Base-by-base conservation (phyloP, 257 asterid genomes). In the Solanum habrochaites region DNA sequence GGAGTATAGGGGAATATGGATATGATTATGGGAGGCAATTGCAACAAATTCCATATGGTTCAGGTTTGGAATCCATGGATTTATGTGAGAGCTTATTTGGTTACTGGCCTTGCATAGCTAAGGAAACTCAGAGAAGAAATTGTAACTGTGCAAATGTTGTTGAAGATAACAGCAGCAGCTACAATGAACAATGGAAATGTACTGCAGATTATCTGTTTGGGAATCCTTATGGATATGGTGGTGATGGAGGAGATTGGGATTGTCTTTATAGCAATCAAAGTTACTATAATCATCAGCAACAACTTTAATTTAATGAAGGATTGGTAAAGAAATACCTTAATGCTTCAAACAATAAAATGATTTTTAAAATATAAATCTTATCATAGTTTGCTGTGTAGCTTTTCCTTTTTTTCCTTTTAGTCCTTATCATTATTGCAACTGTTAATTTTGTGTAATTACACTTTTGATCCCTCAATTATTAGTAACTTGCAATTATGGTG, bases 31-130 rank as follows among this genome's bases (percentile, higher is more conserved):
- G 88, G 32, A 86, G 16, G 81, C 88, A 70, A 67, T 86, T 82
- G 73, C 31, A 86, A 58, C 89, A 89, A n/a, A 71, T 83, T 37
- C 90, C 94, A 6, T 91, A 94, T 86, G 98, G 99, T 52, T 92
- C 95, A 35, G 99, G 98, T 60, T 93, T 94, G 94, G 99, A 96
- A 92, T 74, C 94, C 15, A 31, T 94, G 88, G 98, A 95, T 80
- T 29, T 96, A 11, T 95, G 99, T 90, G 99, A 94, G 2, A 87
- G 91, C 71, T 27, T 96, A 71, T 95, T 96, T 87, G 99, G 99
- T 83, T 89, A 96, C 62, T 96, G 99, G 98, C 99, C 98, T 2
- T 95, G 99, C 86, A 42, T 94, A 45, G 95, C 89, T 23, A 93
- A 92, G 90, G 88, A 66, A 27, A 88, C 88, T 45, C 88, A 81